Evolutionary conservation across 495 filamentous ascomycete genomes (phyloP), one percentile per base, ranked within the genome.

Genomic region (Echria macrotheca): DNA sequence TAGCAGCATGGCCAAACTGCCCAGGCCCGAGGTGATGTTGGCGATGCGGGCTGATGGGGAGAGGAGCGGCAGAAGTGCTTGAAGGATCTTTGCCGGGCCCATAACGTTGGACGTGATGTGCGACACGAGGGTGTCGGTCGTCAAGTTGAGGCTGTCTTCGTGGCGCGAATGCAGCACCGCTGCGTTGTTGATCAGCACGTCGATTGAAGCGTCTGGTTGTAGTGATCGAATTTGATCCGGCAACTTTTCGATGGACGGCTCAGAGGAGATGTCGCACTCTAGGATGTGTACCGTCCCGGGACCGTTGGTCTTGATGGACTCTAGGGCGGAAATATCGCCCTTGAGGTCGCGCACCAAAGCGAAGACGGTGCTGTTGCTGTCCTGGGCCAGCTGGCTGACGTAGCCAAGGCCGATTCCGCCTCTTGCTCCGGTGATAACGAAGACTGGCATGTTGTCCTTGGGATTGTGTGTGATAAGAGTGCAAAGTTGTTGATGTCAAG

Each of bases 341-440:
- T 63, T 57, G 39, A 63, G 47, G 40, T 61, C 55, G 43, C 75
- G 75, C 10, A 72, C 66, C 24, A 66, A 60, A 21, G 70, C 74
- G 15, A 77, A 55, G 57, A 79, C 54, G 29, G 62, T 75, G 64
- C 75, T 79, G 44, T 29, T 25, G 0, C 60, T 12, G 44, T 65
- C 32, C 24, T 41, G 23, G 42, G 70, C 59, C 50, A 79, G 69
- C 57, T 79, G 73, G 38, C 70, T 68, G 25, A 77, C 58, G 53
- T 74, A 69, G 44, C 75, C 72, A 53, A 66, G 69, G 53, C 76
- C 76, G 50, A 80, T 59, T 54, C 76, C 76, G 19, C 67, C 66
- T 56, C 74, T 73, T 28, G 72, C 65, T 48, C 76, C 75, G 29
- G 75, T 77, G 53, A 79, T 68, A 28, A 69, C 64, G 52, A 71